These are phyloP conservation scores for Metschnikowia drakensbergensis DNA, from an alignment of 805 yeast species.

Conservation along the genomic window DNA sequence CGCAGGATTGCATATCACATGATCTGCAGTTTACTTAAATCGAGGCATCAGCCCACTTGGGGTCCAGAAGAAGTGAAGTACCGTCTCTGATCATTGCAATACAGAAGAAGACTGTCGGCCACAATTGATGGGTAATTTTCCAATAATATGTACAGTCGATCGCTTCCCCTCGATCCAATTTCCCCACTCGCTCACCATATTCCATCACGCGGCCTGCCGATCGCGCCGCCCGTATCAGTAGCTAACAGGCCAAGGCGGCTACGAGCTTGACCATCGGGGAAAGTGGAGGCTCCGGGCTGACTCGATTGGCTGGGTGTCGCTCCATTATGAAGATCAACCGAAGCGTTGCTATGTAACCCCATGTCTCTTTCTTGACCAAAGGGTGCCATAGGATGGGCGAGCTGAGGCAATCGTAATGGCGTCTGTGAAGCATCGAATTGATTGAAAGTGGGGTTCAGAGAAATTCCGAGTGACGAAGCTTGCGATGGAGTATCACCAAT, in stretches of 20 bases:
- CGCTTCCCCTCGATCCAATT: too few species aligned
- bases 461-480: not conserved
- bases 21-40: not conserved
- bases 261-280: not conserved
- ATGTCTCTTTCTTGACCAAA: not conserved
- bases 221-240: not conserved
- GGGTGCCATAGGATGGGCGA: not conserved
- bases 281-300: not conserved
- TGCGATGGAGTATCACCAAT: not conserved
- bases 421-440: not conserved
- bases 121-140: too few species aligned
- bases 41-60: not conserved
- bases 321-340: not conserved
- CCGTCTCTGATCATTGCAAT: too few species aligned
- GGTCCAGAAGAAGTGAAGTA: not conserved
- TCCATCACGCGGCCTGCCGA: not conserved
- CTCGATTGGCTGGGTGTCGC: not conserved
- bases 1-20: slow-evolving; percentile 4
- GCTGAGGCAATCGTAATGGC: not conserved
- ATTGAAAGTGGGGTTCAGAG: not conserved
- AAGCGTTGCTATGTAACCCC: not conserved
- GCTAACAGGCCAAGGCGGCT: not conserved
- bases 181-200: not conserved
- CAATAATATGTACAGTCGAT: too few species aligned
- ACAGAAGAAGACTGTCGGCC: too few species aligned